Percentiles rank a stretch among this genome's conserved stretches.
phyloP scores from a whole-genome alignment of 2,329 filamentous ascomycete genomes.

The Westerdykella aurantiaca region DNA sequence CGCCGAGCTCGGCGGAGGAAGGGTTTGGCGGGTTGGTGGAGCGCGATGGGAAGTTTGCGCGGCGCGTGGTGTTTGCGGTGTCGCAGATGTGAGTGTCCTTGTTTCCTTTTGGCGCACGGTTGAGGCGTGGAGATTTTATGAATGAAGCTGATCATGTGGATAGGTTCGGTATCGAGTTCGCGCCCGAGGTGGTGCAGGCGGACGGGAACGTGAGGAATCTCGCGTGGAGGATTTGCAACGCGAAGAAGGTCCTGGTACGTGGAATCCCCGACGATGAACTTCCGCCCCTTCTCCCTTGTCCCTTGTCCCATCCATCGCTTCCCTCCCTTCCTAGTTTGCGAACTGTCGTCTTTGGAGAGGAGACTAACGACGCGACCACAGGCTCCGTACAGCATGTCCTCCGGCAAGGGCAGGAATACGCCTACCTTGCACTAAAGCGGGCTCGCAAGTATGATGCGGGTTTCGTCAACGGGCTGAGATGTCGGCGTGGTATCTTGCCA shows the following conservation, averaged over 20 bases:
- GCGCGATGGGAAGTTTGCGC: conserved; percentile 80
- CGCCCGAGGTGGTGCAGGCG: conserved; percentile 82
- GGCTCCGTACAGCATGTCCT: conserved; percentile 47
- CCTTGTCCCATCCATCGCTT: not conserved
- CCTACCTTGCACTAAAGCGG: conserved; percentile 19
- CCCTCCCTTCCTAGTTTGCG: too few relatives aligned
- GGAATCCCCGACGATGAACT: too few relatives aligned
- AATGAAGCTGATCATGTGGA: not conserved
- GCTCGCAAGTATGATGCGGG: too few relatives aligned
- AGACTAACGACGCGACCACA: conserved; percentile 11
- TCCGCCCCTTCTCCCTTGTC: not conserved
- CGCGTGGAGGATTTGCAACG: conserved; percentile 91
- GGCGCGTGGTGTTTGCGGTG: conserved; percentile 86
- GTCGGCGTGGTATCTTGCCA: too few relatives aligned
- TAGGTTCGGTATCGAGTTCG: conserved; percentile 87
- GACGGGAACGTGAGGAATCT: conserved; percentile 88
- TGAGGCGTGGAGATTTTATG: not conserved
- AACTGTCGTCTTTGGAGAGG: too few relatives aligned
- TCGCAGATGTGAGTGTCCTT: conserved; percentile 75
- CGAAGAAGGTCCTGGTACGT: conserved; percentile 87
- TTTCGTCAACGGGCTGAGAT: too few relatives aligned
- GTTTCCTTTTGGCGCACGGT: not conserved
- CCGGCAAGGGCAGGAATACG: conserved; percentile 38
- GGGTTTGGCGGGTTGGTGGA: conserved; percentile 80
- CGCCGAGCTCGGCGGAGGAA: conserved; percentile 72